Conservation (phyloP, 1,284 basidiomycete species). For the Pseudozyma flocculosa region DNA sequence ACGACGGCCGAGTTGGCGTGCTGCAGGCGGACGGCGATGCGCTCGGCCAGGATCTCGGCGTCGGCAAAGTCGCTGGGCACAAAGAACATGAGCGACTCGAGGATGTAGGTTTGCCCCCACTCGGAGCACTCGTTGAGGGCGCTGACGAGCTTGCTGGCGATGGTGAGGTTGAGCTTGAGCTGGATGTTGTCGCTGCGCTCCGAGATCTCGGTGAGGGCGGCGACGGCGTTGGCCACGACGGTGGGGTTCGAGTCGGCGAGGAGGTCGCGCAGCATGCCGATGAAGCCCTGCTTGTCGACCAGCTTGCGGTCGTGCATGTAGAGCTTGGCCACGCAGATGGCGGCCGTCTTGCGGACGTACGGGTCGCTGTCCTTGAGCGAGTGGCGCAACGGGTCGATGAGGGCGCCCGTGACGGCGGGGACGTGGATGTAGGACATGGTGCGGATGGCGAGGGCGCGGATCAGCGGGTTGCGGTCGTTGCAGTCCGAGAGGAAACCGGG, state of each 20-base stretch:
- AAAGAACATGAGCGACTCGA: slow-evolving; percentile 86
- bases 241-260: slow-evolving; percentile 94
- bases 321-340: slow-evolving; percentile 89
- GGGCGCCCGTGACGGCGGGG: slow-evolving; percentile 98
- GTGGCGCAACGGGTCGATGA: slow-evolving; percentile 88
- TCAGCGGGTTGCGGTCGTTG: slow-evolving; percentile 92
- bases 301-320: slow-evolving; percentile 95
- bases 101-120: slow-evolving; percentile 92
- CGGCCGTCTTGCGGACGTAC: slow-evolving; percentile 82
- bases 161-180: slow-evolving; percentile 70
- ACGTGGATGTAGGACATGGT: slow-evolving; percentile 97
- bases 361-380: slow-evolving; percentile 92
- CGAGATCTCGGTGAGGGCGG: slow-evolving; percentile 94
- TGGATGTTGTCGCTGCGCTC: slow-evolving; percentile 67
- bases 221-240: slow-evolving; percentile 95
- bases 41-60: slow-evolving; percentile 87
- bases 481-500: slow-evolving; percentile 97
- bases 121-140: slow-evolving; percentile 98
- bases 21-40: slow-evolving; percentile 98
- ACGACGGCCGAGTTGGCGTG: slow-evolving; percentile 94
- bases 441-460: slow-evolving; percentile 91
- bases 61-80: slow-evolving; percentile 78
- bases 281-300: slow-evolving; percentile 90
- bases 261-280: slow-evolving; percentile 81
- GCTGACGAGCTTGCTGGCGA: slow-evolving; percentile 86